Percentiles rank a stretch among this genome's conserved stretches.
Evolutionary conservation across 1,284 basidiomycete species (phyloP).

Genomic region (Cryptococcus amylolentus): DNA sequence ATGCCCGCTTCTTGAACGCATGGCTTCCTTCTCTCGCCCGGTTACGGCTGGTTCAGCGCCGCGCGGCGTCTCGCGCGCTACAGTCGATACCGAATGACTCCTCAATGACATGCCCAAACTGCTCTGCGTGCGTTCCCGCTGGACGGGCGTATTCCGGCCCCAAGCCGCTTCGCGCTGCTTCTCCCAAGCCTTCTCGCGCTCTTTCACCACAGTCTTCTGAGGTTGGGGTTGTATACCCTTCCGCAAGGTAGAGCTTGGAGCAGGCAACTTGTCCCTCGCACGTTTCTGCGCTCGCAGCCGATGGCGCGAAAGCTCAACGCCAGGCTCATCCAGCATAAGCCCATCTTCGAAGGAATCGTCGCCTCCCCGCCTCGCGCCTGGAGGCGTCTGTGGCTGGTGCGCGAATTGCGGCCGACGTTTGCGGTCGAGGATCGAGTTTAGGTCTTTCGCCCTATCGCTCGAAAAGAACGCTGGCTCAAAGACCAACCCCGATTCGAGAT

Average conservation of each 20-base stretch:
- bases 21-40: slow-evolving; percentile 16
- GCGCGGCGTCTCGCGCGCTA: slow-evolving; percentile 1
- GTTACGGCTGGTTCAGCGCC: slow-evolving; percentile 6
- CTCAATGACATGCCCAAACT: slow-evolving; percentile 16
- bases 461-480: slow-evolving; percentile 43
- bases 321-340: slow-evolving; percentile 41
- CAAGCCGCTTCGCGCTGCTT: slow-evolving; percentile 28
- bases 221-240: background rate
- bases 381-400: slow-evolving; percentile 3
- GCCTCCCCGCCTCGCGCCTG: background rate
- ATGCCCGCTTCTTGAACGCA: slow-evolving; percentile 17
- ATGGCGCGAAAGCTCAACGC: slow-evolving; percentile 36
- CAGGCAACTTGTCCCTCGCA: slow-evolving; percentile 12
- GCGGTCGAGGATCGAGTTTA: slow-evolving; percentile 42
- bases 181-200: slow-evolving; percentile 23
- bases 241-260: background rate
- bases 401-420: slow-evolving; percentile 41
- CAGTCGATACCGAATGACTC: slow-evolving; percentile 24
- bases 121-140: slow-evolving; percentile 11
- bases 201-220: slow-evolving; percentile 13
- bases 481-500: slow-evolving; percentile 40
- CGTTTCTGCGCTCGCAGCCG: slow-evolving; percentile 27
- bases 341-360: slow-evolving; percentile 49
- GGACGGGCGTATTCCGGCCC: slow-evolving; percentile 19
- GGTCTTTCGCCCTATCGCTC: slow-evolving; percentile 25